Evolutionary conservation across 2,329 filamentous ascomycete species (phyloP), one percentile per base, ranked within the genome.

Genomic region (Ceratocystiopsis sp.): DNA sequence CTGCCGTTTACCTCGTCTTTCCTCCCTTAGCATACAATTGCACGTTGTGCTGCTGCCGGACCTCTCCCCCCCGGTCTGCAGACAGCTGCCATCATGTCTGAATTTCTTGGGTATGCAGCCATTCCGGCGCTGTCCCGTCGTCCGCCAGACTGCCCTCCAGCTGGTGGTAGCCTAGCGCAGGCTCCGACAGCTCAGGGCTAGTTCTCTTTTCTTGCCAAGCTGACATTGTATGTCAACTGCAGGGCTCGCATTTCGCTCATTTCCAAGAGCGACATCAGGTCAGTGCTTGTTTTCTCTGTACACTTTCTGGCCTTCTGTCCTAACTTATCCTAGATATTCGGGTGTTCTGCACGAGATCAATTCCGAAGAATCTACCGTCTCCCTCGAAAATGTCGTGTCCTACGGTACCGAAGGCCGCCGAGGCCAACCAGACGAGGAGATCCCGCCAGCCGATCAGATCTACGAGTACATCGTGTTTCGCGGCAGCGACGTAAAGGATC

Each of bases 391-490:
- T 73, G 91, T 98, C 59, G 76, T 79, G 50, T 96, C 89, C 4
- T 93, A 80, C 58, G 91, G 91, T 53, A 95, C 91, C 29, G 91
- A 98, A 66, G 87, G 86, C 45, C 84, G 91, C 51, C 80, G 80
- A 57, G 75, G 71, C 52, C 78, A 80, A 52, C 79, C 80, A 16
- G 74, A 80, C 16, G 83, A 93, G 50, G 87, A 94, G 63, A 82
- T 94, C 46, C 66, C 81, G 35, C 74, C 85, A 4, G 89, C 84
- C 33, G 80, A 91, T 48, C 84, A 84, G 59, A 74, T 94, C 56
- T 98, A 95, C 68, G 91, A 96, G 60, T 96, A 95, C 66, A 96
- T 98, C 57, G 86, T 98, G 51, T 98, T 98, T 63, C 81, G 89
- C 48, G 91, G 91, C 54, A 95, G 85, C 61, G 91, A 98, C 68